phyloP scores from a whole-genome alignment of 1,139 yeast genomes.

The Pichia sp. region DNA sequence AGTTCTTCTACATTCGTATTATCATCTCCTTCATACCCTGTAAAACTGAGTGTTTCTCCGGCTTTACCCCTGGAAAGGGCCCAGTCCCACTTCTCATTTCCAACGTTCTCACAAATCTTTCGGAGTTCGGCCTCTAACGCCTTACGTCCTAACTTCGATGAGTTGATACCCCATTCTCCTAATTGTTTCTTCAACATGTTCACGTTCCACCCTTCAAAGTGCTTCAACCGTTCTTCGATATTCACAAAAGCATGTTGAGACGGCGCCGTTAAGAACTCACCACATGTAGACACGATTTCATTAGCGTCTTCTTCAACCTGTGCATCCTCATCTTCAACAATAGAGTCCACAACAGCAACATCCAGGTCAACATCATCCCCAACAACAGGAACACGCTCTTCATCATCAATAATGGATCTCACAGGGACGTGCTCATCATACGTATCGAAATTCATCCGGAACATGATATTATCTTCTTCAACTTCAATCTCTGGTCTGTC shows the following conservation, averaged over 20 bases:
- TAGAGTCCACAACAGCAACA: too few species aligned
- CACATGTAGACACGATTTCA: not conserved
- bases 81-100: slow-evolving; percentile 51
- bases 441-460: not conserved
- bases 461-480: not conserved
- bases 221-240: not conserved
- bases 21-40: slow-evolving; percentile 3
- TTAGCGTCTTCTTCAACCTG: not conserved
- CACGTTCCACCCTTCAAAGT: slow-evolving; percentile 4
- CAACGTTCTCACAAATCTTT: slow-evolving; percentile 61
- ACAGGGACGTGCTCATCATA: not conserved
- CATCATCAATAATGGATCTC: too few species aligned
- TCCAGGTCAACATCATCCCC: too few species aligned
- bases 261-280: slow-evolving; percentile 4
- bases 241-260: slow-evolving; percentile 1
- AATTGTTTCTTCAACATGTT: slow-evolving; percentile 7
- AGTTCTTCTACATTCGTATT: slow-evolving; percentile 3
- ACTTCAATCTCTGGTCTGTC: not conserved
- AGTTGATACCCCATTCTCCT: slow-evolving; percentile 12
- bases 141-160: not conserved
- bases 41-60: slow-evolving; percentile 4
- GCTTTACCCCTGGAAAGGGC: not conserved
- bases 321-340: not conserved
- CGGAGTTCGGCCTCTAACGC: not conserved
- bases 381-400: too few species aligned